Evolutionary conservation across 2,329 filamentous ascomycete species (phyloP), one percentile per base, ranked within the genome.

Genomic region (Beauveria varroae): DNA sequence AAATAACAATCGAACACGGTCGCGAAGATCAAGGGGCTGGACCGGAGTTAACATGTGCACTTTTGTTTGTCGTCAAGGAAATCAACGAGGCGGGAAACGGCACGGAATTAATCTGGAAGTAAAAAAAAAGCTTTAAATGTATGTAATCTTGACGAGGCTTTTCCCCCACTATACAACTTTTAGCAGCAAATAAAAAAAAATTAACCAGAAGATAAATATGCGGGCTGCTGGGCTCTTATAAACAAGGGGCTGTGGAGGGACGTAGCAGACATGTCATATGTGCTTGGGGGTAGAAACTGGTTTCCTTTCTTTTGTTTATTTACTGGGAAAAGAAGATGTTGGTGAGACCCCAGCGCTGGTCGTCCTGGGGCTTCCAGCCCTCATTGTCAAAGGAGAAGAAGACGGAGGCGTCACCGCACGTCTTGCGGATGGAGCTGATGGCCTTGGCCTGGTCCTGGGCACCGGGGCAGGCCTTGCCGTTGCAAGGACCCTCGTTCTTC

Each of bases 381-480:
- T 97, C 93, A 70, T 96, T 79, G 69, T 83, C 79, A 77, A 82
- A 91, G 67, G 86, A 90, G 85, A 97, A 96, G 79, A 96, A 87
- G 74, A 91, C 86, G 49, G 86, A 83, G 76, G 86, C 83, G 69
- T 81, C 76, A 70, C 91, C 91, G 62, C 84, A 82, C 64, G 77
- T 76, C 68, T 83, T 69, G 66, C 86, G 76, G 72, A 98, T 93
- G 62, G 83, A 83, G 65, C 82, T 73, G 73, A 98, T 86, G 68
- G 93, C 93, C 49, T 71, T 74, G 56, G 77, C 77, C 83, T 98
- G 93, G 78, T 93, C 79, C 1, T 71, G 47, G 5, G 67, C 55
- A 67, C 89, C 86, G 61, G 93, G 86, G 68, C 90, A 79, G 62
- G 92, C 92, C 22, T 71, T 71, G 63, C 90, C 91, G 77, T 95